Conservation (phyloP, 179 eudicot species). For the Spinacia oleracea region DNA sequence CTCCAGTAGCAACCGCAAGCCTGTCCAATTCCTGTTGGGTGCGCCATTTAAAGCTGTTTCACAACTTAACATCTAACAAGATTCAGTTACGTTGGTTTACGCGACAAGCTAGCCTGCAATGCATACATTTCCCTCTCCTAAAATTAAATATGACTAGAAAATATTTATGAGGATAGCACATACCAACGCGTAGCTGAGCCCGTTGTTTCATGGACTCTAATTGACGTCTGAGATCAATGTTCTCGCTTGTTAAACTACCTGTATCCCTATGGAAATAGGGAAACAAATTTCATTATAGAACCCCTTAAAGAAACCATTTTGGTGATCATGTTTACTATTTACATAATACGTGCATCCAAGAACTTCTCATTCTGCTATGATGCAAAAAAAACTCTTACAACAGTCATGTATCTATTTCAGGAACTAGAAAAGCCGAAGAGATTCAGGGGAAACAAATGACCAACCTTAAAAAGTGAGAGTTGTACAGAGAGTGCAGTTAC, state of each 20-base stretch:
- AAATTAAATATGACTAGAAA: too few relatives aligned
- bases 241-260: constrained; percentile 62
- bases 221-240: constrained; percentile 75
- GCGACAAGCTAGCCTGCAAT: too few relatives aligned
- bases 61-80: background rate
- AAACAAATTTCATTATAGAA: background rate
- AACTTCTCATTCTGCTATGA: too few relatives aligned
- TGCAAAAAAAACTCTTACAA: background rate
- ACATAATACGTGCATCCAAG: too few relatives aligned
- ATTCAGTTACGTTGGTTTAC: background rate
- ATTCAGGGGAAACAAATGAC: background rate
- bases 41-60: constrained; percentile 77
- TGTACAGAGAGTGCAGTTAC: constrained; percentile 95
- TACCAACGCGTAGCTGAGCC: constrained; percentile 89
- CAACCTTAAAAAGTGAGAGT: constrained; percentile 74
- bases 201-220: constrained; percentile 94
- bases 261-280: constrained; percentile 67
- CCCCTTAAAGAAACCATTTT: background rate
- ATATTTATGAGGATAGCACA: background rate
- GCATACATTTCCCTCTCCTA: background rate
- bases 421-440: background rate
- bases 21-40: constrained; percentile 55
- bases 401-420: background rate
- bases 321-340: too few relatives aligned
- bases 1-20: constrained; percentile 12